Evolutionary conservation across 1,284 basidiomycete genomes (phyloP).

Genomic region (Athelia psychrophila): DNA sequence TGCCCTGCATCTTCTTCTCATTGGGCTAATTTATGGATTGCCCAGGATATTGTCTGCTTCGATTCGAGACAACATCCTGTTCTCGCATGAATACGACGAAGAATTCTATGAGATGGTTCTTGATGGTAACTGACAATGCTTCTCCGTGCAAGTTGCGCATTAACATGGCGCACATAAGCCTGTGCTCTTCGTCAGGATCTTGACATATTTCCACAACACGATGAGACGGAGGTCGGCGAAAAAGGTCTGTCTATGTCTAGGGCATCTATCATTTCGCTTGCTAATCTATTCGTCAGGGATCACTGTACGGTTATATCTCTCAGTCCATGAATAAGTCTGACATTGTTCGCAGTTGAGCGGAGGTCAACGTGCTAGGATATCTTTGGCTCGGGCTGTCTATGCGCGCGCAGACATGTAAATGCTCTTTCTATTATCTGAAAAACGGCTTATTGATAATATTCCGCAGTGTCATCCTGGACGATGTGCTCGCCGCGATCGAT

Average conservation of each 20-base stretch:
- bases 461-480: conserved; percentile 60
- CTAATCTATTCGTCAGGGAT: conserved; percentile 26
- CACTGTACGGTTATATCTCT: conserved; percentile 26
- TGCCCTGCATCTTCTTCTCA: conserved; percentile 1
- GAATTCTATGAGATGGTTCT: conserved; percentile 73
- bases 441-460: too few relatives aligned
- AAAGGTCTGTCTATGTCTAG: conserved; percentile 41
- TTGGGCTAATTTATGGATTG: background rate
- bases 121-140: too few relatives aligned
- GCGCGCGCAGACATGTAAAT: conserved; percentile 53
- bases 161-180: too few relatives aligned
- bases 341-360: conserved; percentile 41
- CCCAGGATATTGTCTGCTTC: conserved; percentile 79
- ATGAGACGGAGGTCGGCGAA: conserved; percentile 78
- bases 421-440: background rate
- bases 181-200: conserved; percentile 87
- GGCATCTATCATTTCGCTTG: background rate
- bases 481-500: conserved; percentile 68
- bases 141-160: too few relatives aligned
- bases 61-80: conserved; percentile 86
- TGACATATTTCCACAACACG: conserved; percentile 69
- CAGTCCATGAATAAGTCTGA: background rate
- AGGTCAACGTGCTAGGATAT: conserved; percentile 62
- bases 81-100: conserved; percentile 87
- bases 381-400: conserved; percentile 42